A percentile compares a stretch with the other conserved stretches of the same genome.
Evolutionary conservation across 208 protist genomes (phyloP).

Genomic region (Leishmania guyanensis): DNA sequence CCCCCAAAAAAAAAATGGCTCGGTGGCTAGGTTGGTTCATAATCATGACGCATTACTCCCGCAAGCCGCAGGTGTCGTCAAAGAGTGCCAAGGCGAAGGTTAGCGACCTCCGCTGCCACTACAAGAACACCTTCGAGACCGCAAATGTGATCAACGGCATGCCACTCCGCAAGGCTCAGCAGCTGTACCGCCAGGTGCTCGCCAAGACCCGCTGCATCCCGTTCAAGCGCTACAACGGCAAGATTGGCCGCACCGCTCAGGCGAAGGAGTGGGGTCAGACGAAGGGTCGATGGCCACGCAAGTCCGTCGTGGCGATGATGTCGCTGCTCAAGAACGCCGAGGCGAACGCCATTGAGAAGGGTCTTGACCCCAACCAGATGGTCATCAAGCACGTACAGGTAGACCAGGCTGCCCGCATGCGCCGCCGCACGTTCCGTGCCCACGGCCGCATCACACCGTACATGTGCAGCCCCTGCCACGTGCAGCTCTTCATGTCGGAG

Average conservation of each 20-base stretch:
- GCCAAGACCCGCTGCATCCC: slow-evolving; percentile 95
- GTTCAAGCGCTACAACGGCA: slow-evolving; percentile 94
- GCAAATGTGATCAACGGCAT: slow-evolving; percentile 94
- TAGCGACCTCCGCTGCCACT: slow-evolving; percentile 93
- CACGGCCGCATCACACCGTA: slow-evolving; percentile 95
- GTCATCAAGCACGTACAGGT: slow-evolving; percentile 94
- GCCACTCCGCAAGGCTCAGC: slow-evolving; percentile 91
- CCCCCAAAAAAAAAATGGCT: background rate
- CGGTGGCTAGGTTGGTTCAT: slow-evolving; percentile 62
- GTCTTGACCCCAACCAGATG: slow-evolving; percentile 92
- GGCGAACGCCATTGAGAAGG: slow-evolving; percentile 92
- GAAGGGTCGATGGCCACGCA: slow-evolving; percentile 94
- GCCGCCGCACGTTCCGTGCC: slow-evolving; percentile 95
- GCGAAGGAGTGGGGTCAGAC: slow-evolving; percentile 93
- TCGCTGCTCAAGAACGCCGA: slow-evolving; percentile 94
- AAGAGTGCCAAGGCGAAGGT: slow-evolving; percentile 90
- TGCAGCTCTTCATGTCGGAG: slow-evolving; percentile 90
- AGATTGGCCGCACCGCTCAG: slow-evolving; percentile 92
- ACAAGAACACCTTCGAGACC: slow-evolving; percentile 96
- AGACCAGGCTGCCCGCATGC: slow-evolving; percentile 88
- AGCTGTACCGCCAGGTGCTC: slow-evolving; percentile 94
- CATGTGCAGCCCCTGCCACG: slow-evolving; percentile 94
- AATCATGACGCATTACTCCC: slow-evolving; percentile 90
- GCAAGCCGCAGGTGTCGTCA: slow-evolving; percentile 89
- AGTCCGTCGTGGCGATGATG: slow-evolving; percentile 92